Conservation (phyloP, 2,329 filamentous ascomycete genomes). For the Penicillium sp. region DNA sequence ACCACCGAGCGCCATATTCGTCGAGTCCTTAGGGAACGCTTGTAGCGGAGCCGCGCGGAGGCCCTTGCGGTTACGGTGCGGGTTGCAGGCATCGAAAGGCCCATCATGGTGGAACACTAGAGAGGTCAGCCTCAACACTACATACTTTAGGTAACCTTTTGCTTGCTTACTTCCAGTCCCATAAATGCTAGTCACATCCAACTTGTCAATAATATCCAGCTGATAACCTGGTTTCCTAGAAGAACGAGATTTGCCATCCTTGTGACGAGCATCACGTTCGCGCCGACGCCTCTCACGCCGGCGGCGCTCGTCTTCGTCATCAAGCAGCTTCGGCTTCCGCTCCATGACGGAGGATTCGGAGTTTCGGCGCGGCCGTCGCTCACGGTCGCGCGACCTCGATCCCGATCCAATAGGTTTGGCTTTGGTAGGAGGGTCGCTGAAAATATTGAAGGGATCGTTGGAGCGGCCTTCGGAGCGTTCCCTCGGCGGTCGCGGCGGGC, state of each 20-base stretch:
- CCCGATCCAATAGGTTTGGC: slow-evolving; percentile 30
- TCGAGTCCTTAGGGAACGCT: slow-evolving; percentile 88
- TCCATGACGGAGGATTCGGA: slow-evolving; percentile 68
- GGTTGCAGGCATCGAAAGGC: slow-evolving; percentile 94
- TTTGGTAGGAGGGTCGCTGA: slow-evolving; percentile 47
- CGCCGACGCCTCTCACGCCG: slow-evolving; percentile 55
- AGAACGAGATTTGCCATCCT: slow-evolving; percentile 44
- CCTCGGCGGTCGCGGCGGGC: slow-evolving; percentile 28
- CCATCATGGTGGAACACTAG: slow-evolving; percentile 96
- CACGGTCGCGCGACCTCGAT: slow-evolving; percentile 38
- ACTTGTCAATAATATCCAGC: slow-evolving; percentile 91
- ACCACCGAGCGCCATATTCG: slow-evolving; percentile 90
- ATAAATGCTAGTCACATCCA: slow-evolving; percentile 95
- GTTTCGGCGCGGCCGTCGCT: slow-evolving; percentile 59
- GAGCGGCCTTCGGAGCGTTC: slow-evolving; percentile 31
- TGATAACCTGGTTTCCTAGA: slow-evolving; percentile 47
- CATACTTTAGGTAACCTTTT: slow-evolving; percentile 5
- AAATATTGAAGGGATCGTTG: slow-evolving; percentile 52
- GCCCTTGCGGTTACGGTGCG: slow-evolving; percentile 86
- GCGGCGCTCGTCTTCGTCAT: slow-evolving; percentile 56
- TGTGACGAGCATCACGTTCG: slow-evolving; percentile 53
- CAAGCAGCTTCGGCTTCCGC: slow-evolving; percentile 52
- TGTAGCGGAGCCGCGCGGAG: slow-evolving; percentile 89
- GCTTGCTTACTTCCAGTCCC: slow-evolving; percentile 78
- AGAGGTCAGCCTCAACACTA: not conserved